phyloP scores from a whole-genome alignment of 2,329 filamentous ascomycete genomes.

The Epicoccum nigrum region DNA sequence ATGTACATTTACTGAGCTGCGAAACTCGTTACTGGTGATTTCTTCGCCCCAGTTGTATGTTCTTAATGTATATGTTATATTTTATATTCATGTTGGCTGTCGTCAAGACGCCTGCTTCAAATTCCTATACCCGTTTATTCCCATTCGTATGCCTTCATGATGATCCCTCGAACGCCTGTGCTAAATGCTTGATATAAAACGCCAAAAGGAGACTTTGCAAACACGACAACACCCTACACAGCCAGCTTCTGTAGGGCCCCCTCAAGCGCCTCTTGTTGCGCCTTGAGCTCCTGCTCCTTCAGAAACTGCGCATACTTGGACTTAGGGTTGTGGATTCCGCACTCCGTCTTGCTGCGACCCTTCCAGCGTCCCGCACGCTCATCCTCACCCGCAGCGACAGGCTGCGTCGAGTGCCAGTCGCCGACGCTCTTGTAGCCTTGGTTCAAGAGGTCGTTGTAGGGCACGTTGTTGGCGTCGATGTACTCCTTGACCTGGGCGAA shows the following conservation, averaged over 20 bases:
- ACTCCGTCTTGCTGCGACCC: slow-evolving; percentile 94
- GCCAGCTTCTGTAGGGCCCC: slow-evolving; percentile 39
- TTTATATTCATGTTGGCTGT: background rate
- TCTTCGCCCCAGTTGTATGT: slow-evolving; percentile 29
- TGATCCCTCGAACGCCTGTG: slow-evolving; percentile 48
- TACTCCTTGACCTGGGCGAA: slow-evolving; percentile 91
- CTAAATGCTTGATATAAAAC: slow-evolving; percentile 43
- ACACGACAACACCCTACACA: slow-evolving; percentile 24
- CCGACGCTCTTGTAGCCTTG: slow-evolving; percentile 97
- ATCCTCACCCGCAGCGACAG: slow-evolving; percentile 88
- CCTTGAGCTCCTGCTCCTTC: slow-evolving; percentile 72
- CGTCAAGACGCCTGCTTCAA: slow-evolving; percentile 7
- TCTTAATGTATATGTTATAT: background rate
- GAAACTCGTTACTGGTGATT: slow-evolving; percentile 21
- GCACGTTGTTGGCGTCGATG: slow-evolving; percentile 82
- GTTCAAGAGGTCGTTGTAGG: slow-evolving; percentile 91
- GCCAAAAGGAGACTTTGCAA: slow-evolving; percentile 27
- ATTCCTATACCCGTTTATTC: slow-evolving; percentile 8
- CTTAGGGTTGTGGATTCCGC: slow-evolving; percentile 97
- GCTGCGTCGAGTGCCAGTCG: slow-evolving; percentile 95
- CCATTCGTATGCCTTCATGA: slow-evolving; percentile 17
- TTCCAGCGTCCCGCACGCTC: slow-evolving; percentile 98
- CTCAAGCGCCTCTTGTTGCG: slow-evolving; percentile 44
- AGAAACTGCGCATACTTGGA: slow-evolving; percentile 90
- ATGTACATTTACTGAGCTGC: slow-evolving; percentile 8